Percentiles rank a stretch among this genome's conserved stretches.
phyloP scores from a whole-genome alignment of 495 filamentous ascomycete genomes.

The Chaetomium cochliodes region DNA sequence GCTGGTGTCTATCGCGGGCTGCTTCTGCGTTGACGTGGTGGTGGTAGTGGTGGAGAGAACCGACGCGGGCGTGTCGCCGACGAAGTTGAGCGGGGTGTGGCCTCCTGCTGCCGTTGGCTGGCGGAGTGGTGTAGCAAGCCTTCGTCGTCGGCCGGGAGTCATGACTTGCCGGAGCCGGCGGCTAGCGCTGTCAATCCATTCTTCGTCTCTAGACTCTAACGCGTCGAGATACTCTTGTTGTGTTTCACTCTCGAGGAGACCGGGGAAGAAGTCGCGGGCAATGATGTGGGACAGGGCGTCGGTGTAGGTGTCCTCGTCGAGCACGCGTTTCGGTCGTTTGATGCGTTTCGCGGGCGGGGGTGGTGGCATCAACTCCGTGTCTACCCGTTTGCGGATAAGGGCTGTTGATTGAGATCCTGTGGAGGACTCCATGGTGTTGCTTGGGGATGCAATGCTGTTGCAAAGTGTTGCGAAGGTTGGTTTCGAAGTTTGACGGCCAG shows the following conservation, averaged over 20 bases:
- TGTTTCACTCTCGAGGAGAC: conserved; percentile 76
- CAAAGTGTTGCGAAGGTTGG: background rate
- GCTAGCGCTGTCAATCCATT: conserved; percentile 82
- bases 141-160: conserved; percentile 64
- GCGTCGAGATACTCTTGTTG: conserved; percentile 93
- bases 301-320: conserved; percentile 94
- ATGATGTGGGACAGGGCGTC: conserved; percentile 91
- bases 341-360: conserved; percentile 87
- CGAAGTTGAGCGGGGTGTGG: conserved; percentile 52
- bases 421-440: conserved; percentile 35
- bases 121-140: conserved; percentile 28
- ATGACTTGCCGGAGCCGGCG: conserved; percentile 73
- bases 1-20: conserved; percentile 66
- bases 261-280: conserved; percentile 94
- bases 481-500: no score
- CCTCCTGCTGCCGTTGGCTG: conserved; percentile 32
- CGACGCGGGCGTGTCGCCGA: conserved; percentile 66
- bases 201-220: conserved; percentile 74
- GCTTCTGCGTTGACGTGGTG: conserved; percentile 36
- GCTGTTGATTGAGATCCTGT: conserved; percentile 36
- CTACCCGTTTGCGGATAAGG: conserved; percentile 63
- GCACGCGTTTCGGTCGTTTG: conserved; percentile 82
- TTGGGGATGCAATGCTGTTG: background rate
- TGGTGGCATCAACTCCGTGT: conserved; percentile 82
- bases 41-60: conserved; percentile 30